These are phyloP conservation scores for Pseudogymnoascus verrucosus DNA, from an alignment of 2,329 filamentous ascomycete genomes.

Conservation along the genomic window DNA sequence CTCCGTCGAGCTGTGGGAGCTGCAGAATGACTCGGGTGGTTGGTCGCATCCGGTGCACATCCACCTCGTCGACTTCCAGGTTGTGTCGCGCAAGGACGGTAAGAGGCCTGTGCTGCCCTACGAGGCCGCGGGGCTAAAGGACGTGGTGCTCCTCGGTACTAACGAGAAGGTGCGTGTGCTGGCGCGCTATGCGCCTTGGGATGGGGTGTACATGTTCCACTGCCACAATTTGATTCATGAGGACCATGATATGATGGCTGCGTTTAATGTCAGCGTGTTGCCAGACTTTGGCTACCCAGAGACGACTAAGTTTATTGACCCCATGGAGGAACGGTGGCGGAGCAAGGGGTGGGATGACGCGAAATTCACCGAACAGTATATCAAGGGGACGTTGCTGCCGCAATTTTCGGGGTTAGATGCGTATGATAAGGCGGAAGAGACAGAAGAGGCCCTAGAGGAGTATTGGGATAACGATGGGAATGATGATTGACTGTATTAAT, in stretches of 20 bases:
- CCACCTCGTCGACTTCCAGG: slow-evolving; percentile 50
- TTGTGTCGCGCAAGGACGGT: slow-evolving; percentile 40
- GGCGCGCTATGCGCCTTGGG: slow-evolving; percentile 44
- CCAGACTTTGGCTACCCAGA: slow-evolving; percentile 16
- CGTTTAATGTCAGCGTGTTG: slow-evolving; percentile 22
- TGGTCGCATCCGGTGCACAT: slow-evolving; percentile 46
- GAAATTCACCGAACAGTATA: not conserved
- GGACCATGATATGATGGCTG: slow-evolving; percentile 28
- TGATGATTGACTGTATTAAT: too few relatives aligned
- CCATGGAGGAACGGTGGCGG: slow-evolving; percentile 14
- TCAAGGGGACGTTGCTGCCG: too few relatives aligned
- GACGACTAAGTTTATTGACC: slow-evolving; percentile 17
- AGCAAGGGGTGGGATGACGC: not conserved
- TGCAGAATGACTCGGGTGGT: slow-evolving; percentile 41
- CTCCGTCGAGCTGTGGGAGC: slow-evolving; percentile 41
- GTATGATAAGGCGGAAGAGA: not conserved
- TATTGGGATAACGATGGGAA: not conserved
- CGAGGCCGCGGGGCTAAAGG: slow-evolving; percentile 47
- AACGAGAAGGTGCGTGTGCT: slow-evolving; percentile 38
- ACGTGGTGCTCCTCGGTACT: slow-evolving; percentile 46
- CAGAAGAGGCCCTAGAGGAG: slow-evolving; percentile 3
- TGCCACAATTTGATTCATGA: slow-evolving; percentile 28
- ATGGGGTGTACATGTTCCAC: slow-evolving; percentile 43
- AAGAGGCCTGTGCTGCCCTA: slow-evolving; percentile 40
- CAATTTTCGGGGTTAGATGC: not conserved